phyloP scores from a whole-genome alignment of 2,329 filamentous ascomycete genomes.

The Hymenoscyphus scutula region DNA sequence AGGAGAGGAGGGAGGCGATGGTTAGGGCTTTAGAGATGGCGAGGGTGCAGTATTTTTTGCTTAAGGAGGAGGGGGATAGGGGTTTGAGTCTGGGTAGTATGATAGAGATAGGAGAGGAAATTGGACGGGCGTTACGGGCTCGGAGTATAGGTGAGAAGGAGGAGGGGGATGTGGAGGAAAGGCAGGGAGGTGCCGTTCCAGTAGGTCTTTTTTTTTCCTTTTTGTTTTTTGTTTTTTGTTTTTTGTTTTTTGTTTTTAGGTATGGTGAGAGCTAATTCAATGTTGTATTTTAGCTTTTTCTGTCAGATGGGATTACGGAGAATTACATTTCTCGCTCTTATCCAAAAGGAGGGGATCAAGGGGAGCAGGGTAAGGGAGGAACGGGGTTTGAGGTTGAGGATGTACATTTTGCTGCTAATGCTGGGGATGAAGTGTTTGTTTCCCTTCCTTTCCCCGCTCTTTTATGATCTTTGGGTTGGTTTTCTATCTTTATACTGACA shows the following conservation, averaged over 20 bases:
- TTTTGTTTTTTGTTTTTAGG: neutral
- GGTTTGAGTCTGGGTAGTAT: constrained; percentile 13
- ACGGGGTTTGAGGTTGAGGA: constrained; percentile 14
- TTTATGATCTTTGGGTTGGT: neutral
- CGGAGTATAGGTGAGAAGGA: neutral
- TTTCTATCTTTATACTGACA: neutral
- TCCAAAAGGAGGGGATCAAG: neutral
- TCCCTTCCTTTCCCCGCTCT: neutral
- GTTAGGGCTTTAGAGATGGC: constrained; percentile 12
- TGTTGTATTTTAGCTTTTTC: constrained; percentile 17
- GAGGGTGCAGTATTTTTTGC: constrained; percentile 15
- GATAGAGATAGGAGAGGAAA: constrained; percentile 17
- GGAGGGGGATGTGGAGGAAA: neutral
- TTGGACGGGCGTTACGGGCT: constrained; percentile 16
- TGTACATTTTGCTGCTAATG: constrained; percentile 25
- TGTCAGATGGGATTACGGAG: constrained; percentile 28
- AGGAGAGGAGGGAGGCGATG: constrained; percentile 15
- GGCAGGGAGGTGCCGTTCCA: neutral
- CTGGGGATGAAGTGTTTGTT: constrained; percentile 18
- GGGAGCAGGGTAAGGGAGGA: neutral
- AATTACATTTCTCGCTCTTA: constrained; percentile 23
- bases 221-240: neutral
- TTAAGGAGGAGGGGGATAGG: constrained; percentile 16
- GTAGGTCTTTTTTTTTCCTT: neutral
- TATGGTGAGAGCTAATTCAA: neutral